phyloP scores from a whole-genome alignment of 2,329 filamentous ascomycete species.

The Lachnellula willkommii region DNA sequence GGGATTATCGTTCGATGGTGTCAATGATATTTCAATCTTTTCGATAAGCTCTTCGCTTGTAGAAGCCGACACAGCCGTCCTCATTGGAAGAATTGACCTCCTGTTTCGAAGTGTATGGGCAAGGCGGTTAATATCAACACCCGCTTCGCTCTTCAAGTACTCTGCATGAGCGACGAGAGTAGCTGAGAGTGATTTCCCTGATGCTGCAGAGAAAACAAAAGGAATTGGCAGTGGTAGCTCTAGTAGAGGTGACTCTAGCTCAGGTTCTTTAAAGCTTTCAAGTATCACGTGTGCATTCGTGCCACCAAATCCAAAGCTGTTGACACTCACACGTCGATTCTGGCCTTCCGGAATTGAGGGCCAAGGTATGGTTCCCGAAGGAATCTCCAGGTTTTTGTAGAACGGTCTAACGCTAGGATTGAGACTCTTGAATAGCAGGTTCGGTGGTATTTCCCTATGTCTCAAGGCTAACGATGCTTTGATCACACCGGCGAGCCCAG shows the following conservation, averaged over 20 bases:
- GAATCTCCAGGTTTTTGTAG: background rate
- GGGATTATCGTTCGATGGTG: background rate
- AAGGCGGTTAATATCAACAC: no score
- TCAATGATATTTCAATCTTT: constrained; percentile 1
- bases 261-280: constrained; percentile 37
- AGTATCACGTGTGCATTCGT: constrained; percentile 38
- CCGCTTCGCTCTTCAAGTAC: no score
- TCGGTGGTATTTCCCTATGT: constrained; percentile 25
- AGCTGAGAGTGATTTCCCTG: no score
- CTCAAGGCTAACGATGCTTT: constrained; percentile 25
- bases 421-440: constrained; percentile 28
- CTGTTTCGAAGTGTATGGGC: no score
- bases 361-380: constrained; percentile 1
- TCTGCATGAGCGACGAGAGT: no score
- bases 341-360: constrained; percentile 3
- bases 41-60: background rate
- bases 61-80: background rate
- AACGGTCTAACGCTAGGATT: constrained; percentile 30
- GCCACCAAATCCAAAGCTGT: constrained; percentile 38
- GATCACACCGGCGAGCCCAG: constrained; percentile 28
- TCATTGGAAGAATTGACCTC: background rate
- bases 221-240: constrained; percentile 28
- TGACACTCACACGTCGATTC: constrained; percentile 10
- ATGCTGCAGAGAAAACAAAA: no score
- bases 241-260: constrained; percentile 16